Evolutionary conservation across 352 stramenopile genomes (phyloP).

Genomic region (Pythium brassicae): DNA sequence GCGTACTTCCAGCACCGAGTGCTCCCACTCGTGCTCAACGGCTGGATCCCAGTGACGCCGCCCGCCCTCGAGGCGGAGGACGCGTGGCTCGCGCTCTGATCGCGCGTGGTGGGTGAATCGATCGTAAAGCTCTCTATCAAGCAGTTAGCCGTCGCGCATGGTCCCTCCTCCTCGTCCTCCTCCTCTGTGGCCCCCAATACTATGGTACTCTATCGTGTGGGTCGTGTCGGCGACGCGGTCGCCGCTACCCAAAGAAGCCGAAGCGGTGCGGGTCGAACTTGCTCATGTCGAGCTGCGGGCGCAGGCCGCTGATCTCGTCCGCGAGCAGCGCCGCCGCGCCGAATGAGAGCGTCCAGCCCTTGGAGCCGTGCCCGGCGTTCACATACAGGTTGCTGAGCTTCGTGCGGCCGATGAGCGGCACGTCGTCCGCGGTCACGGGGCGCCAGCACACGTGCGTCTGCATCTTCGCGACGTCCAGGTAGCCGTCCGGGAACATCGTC

Average conservation of each 20-base stretch:
- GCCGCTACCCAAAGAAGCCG: constrained; percentile 53
- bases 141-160: background rate
- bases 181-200: background rate
- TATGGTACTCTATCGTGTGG: constrained; percentile 11
- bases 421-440: constrained; percentile 78
- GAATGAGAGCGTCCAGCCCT: constrained; percentile 84
- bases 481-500: constrained; percentile 75
- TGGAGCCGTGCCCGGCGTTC: constrained; percentile 82
- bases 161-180: no score
- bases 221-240: background rate
- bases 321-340: constrained; percentile 69
- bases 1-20: constrained; percentile 24
- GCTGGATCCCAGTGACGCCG: constrained; percentile 27
- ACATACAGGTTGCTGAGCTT: constrained; percentile 81
- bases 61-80: constrained; percentile 24
- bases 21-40: constrained; percentile 29
- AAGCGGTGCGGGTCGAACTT: constrained; percentile 82
- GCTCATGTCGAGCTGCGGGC: constrained; percentile 75
- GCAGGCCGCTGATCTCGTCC: constrained; percentile 74
- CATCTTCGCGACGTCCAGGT: constrained; percentile 76
- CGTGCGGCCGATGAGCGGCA: constrained; percentile 77
- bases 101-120: background rate
- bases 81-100: constrained; percentile 20
- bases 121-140: constrained; percentile 1
- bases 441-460: constrained; percentile 79